These are phyloP conservation scores for Trametes gibbosa DNA, from an alignment of 768 basidiomycete species.

Conservation along the genomic window DNA sequence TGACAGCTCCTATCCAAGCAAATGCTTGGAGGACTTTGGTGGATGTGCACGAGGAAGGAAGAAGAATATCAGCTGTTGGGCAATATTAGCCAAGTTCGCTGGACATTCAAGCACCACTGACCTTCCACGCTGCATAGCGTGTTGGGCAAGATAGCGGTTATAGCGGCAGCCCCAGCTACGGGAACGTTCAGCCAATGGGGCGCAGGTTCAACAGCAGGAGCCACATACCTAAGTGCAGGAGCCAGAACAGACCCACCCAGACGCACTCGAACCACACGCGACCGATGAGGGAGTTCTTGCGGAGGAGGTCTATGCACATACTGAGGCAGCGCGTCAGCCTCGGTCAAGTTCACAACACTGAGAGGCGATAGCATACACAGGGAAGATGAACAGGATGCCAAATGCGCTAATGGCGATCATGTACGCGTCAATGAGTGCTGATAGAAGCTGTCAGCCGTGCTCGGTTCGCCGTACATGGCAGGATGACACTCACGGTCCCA, in stretches of 20 bases:
- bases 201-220: not conserved
- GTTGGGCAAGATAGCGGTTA: slow-evolving; percentile 39
- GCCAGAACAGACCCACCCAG: slow-evolving; percentile 58
- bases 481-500: slow-evolving; percentile 38
- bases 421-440: slow-evolving; percentile 55
- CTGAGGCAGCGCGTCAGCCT: slow-evolving; percentile 27
- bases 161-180: slow-evolving; percentile 53
- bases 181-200: not conserved
- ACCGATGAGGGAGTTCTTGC: slow-evolving; percentile 48
- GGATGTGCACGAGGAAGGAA: slow-evolving; percentile 45
- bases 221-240: slow-evolving; percentile 57
- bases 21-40: slow-evolving; percentile 56
- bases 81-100: not conserved
- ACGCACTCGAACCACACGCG: slow-evolving; percentile 71
- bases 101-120: not conserved
- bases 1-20: slow-evolving; percentile 42
- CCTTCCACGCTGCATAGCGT: slow-evolving; percentile 32
- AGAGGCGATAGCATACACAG: slow-evolving; percentile 43
- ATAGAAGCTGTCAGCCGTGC: not conserved
- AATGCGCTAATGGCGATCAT: slow-evolving; percentile 58
- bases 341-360: not conserved
- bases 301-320: slow-evolving; percentile 57
- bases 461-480: too few relatives aligned
- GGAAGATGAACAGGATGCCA: slow-evolving; percentile 55
- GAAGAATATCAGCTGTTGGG: slow-evolving; percentile 3